Base-by-base conservation (phyloP, 192 early-diverging fungal species). In the Haplosporangium gracile region DNA sequence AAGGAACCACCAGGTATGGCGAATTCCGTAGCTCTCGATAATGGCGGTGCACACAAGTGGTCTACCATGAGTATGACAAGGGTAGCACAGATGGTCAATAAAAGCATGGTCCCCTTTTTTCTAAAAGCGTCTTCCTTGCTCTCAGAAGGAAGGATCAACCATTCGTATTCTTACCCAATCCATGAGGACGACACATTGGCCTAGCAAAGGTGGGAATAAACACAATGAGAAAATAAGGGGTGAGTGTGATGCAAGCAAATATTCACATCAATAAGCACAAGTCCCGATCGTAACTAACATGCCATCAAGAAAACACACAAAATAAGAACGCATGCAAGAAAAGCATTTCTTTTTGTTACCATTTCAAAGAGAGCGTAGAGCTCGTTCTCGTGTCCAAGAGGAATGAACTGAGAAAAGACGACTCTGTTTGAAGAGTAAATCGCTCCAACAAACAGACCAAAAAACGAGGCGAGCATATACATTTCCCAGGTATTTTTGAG, bases 291-390 rank as follows among this genome's bases (percentile, higher is more conserved):
- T 16, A 24, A 49, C 20, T 10, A 32, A 34, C 39, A 29, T 69
- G 55, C 22, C 55, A 57, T n/a, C 10, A 57, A 57, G 24, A 57
- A 15, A 15, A 53, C 60, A 43, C 42, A 43, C 5, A 43, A 11
- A 43, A 5, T 10, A 11, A 49, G 13, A 11, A 3, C 2, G 47
- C 24, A 40, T 49, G 15, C 26, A 74, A 74, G 51, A 18, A 34
- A 10, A 32, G 2, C 45, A 40, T 24, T 47, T 26, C 10, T 39
- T 32, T 60, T 55, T 32, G 11, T 36, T 82, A 82, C 80, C 82
- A 93, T 88, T 78, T 91, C 94, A 87, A 93, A 96, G 13, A 96
- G 79, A 43, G 89, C 89, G 77, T 94, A 96, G 76, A 96, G 92
- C 81, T 94, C 87, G 32, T 93, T 89, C 79, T 95, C 95, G 36